These are phyloP conservation scores for Serendipita sp. DNA, from an alignment of 768 basidiomycete genomes.

Conservation along the genomic window DNA sequence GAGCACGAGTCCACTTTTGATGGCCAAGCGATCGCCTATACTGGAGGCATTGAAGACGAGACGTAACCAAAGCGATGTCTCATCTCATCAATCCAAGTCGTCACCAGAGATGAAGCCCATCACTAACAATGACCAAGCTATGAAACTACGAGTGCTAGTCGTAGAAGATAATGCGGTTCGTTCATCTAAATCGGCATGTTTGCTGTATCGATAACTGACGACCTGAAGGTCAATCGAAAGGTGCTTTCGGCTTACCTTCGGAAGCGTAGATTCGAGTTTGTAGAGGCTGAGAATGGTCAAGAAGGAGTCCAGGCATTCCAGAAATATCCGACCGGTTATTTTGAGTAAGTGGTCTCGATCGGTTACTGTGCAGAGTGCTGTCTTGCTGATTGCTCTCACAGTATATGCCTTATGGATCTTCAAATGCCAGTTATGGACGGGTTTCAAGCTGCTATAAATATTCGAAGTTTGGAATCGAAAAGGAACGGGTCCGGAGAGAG, in stretches of 20 bases:
- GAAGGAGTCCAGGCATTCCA: neutral
- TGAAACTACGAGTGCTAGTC: neutral
- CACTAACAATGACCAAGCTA: neutral
- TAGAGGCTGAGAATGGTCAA: neutral
- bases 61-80: too few species aligned
- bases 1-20: too few species aligned
- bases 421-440: constrained; percentile 4
- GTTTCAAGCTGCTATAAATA: neutral
- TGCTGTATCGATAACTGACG: neutral
- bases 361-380: neutral
- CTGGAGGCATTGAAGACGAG: too few species aligned
- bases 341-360: neutral
- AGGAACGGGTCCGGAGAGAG: too few species aligned
- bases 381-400: neutral
- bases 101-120: neutral
- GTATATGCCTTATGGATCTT: constrained; percentile 3
- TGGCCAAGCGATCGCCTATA: too few species aligned
- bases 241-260: neutral
- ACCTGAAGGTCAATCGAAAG: neutral
- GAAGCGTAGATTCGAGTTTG: neutral
- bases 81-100: too few species aligned
- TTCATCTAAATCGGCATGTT: neutral
- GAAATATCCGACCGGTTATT: neutral
- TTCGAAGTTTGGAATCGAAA: neutral
- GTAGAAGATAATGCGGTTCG: constrained; percentile 1